Conservation (phyloP, 768 basidiomycete species). For the Pulveroboletus sp. region DNA sequence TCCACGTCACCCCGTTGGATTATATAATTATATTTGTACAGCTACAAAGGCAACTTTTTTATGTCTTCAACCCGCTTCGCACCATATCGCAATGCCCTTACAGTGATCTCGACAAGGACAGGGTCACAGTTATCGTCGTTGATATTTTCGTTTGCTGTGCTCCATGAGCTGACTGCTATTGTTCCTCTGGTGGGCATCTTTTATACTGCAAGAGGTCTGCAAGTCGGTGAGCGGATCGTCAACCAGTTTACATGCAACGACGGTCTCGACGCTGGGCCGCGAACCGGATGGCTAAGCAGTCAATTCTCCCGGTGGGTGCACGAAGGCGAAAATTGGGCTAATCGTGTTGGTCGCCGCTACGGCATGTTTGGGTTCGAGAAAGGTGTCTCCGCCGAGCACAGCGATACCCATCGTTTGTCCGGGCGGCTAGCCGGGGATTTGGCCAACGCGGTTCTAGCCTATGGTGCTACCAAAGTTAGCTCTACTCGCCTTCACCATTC, state of each 20-base stretch:
- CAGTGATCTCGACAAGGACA: constrained; percentile 59
- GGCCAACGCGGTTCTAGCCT: constrained; percentile 79
- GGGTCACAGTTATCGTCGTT: constrained; percentile 76
- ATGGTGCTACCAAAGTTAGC: constrained; percentile 70
- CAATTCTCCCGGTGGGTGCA: constrained; percentile 59
- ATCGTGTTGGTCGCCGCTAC: constrained; percentile 68
- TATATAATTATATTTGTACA: constrained; percentile 15
- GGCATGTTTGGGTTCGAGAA: constrained; percentile 78
- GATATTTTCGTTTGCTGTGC: constrained; percentile 67
- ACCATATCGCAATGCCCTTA: constrained; percentile 51
- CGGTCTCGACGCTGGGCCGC: constrained; percentile 13
- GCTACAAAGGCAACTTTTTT: not conserved
- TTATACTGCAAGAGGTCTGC: constrained; percentile 59
- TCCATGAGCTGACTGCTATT: constrained; percentile 84
- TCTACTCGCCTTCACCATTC: not conserved
- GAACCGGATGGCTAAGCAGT: constrained; percentile 37
- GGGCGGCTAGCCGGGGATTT: constrained; percentile 64
- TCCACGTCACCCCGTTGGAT: constrained; percentile 11
- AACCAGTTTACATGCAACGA: constrained; percentile 27
- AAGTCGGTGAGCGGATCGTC: constrained; percentile 66
- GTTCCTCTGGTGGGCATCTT: constrained; percentile 72
- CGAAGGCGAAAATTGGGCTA: constrained; percentile 72
- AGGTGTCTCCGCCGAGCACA: constrained; percentile 16
- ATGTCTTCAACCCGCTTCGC: constrained; percentile 34
- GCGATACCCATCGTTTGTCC: constrained; percentile 16